phyloP scores from a whole-genome alignment of 2,329 filamentous ascomycete species.

The Chaetomium strumarium region DNA sequence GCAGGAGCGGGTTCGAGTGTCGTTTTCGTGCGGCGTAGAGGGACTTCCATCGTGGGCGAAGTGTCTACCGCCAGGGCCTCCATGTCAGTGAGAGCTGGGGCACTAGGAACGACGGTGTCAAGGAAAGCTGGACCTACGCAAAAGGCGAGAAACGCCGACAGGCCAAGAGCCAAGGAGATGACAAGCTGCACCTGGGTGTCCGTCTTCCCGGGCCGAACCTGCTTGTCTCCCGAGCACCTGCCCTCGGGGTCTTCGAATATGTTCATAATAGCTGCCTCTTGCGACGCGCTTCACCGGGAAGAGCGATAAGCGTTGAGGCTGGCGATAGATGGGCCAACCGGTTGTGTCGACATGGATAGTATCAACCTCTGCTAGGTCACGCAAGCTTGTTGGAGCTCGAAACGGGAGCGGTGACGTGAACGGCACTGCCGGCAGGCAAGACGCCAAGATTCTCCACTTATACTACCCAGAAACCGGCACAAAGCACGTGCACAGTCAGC shows the following conservation, averaged over 20 bases:
- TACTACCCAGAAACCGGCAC: no score
- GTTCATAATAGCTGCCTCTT: constrained; percentile 24
- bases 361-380: no score
- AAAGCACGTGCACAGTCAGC: no score
- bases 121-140: constrained; percentile 49
- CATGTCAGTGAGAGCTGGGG: neutral
- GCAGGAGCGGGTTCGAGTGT: constrained; percentile 52
- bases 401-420: no score
- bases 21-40: constrained; percentile 87
- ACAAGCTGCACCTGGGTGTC: constrained; percentile 60
- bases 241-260: constrained; percentile 19
- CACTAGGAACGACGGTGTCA: neutral
- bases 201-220: constrained; percentile 35
- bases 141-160: constrained; percentile 68
- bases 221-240: constrained; percentile 24
- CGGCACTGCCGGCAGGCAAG: no score
- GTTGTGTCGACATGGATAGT: constrained; percentile 3
- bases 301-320: neutral
- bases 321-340: neutral
- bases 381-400: no score
- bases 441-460: no score
- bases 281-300: constrained; percentile 5
- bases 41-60: constrained; percentile 85
- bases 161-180: constrained; percentile 64
- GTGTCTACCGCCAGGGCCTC: constrained; percentile 49